Percentiles rank a stretch among this genome's conserved stretches.
These are phyloP conservation scores for Pseudocercospora musae DNA, from an alignment of 2,329 filamentous ascomycete genomes.

Conservation along the genomic window DNA sequence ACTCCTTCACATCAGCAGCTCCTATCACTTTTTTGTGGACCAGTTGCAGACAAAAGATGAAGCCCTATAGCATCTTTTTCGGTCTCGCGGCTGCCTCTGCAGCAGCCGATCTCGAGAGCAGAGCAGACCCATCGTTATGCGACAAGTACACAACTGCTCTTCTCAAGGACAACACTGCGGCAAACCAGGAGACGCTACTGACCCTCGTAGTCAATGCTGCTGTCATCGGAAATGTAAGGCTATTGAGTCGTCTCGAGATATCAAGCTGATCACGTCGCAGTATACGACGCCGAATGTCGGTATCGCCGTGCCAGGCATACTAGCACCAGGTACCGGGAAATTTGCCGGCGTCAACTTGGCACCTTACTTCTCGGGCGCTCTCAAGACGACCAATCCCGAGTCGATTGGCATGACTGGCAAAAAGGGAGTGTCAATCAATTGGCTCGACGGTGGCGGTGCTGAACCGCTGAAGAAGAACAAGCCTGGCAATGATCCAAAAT, in stretches of 20 bases:
- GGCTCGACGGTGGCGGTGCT: constrained; percentile 59
- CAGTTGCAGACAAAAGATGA: constrained; percentile 12
- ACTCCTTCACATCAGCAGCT: neutral
- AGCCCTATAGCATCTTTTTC: constrained; percentile 17
- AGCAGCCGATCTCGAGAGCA: constrained; percentile 41
- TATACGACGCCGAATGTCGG: constrained; percentile 48
- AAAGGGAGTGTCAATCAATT: constrained; percentile 53
- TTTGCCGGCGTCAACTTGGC: constrained; percentile 55
- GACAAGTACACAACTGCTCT: constrained; percentile 63
- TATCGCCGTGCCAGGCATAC: constrained; percentile 54
- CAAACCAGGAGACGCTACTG: constrained; percentile 56
- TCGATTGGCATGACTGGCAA: constrained; percentile 33
- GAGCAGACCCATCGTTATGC: constrained; percentile 53
- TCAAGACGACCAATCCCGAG: constrained; percentile 51
- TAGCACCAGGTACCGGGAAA: constrained; percentile 50
- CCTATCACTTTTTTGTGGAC: neutral
- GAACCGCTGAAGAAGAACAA: constrained; percentile 54
- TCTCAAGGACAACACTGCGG: constrained; percentile 57
- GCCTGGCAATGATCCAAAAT: constrained; percentile 50
- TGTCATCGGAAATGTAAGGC: constrained; percentile 50
- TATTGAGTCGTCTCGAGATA: neutral
- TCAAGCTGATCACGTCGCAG: constrained; percentile 51
- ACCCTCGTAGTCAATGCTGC: constrained; percentile 61
- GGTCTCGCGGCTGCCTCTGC: constrained; percentile 22
- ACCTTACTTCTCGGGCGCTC: constrained; percentile 57